Evolutionary conservation across 2,329 filamentous ascomycete genomes (phyloP).

Genomic region (Biscogniauxia mediterranea): DNA sequence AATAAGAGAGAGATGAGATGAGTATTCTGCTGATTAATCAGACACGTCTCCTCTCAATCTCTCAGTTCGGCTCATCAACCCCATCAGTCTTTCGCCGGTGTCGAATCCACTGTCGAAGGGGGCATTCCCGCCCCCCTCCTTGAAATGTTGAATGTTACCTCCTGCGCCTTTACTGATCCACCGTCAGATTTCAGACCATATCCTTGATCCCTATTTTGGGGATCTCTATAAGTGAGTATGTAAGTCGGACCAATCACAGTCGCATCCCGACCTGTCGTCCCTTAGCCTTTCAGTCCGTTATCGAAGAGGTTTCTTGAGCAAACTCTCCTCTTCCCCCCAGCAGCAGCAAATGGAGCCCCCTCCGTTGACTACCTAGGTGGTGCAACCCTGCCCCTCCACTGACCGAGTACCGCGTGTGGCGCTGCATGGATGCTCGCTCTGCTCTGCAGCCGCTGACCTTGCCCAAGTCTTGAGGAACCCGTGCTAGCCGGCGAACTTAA

Average conservation of each 20-base stretch:
- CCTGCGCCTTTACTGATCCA: background rate
- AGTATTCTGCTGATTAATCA: background rate
- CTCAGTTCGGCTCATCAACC: background rate
- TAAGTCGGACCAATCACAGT: background rate
- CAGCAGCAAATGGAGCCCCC: background rate
- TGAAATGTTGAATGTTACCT: background rate
- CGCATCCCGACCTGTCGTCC: background rate
- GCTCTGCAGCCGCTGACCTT: background rate
- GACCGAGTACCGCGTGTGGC: background rate
- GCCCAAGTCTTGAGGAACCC: background rate
- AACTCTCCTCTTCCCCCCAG: background rate
- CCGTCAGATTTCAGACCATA: background rate
- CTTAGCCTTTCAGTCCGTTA: background rate
- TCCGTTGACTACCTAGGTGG: background rate
- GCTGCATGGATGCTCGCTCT: background rate
- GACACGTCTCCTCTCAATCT: background rate
- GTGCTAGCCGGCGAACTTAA: slow-evolving; percentile 3
- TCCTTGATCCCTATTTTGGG: background rate
- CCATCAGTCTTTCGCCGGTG: background rate
- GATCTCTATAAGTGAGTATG: background rate
- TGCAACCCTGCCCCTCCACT: background rate
- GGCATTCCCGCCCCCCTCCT: background rate
- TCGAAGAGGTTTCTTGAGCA: background rate
- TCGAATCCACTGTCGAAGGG: background rate
- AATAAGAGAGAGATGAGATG: background rate